These are phyloP conservation scores for Yueomyces sinensis DNA, from an alignment of 805 yeast genomes.

Conservation along the genomic window DNA sequence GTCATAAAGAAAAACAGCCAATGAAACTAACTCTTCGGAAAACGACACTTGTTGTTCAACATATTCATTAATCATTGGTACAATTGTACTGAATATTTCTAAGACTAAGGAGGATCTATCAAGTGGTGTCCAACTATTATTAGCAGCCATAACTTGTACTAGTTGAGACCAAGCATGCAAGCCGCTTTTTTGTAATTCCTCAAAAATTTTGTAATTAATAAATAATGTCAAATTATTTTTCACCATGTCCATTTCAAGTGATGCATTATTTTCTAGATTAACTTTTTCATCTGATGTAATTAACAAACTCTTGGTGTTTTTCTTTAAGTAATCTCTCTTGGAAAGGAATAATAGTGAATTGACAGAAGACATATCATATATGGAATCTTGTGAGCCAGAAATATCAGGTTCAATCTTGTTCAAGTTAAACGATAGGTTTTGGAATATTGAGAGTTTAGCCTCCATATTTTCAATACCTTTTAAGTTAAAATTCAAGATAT, in stretches of 20 bases:
- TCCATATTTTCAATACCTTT: neutral
- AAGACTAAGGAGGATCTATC: conserved; percentile 51
- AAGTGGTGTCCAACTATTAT: conserved; percentile 34
- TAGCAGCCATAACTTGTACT: conserved; percentile 59
- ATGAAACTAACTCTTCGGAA: conserved; percentile 65
- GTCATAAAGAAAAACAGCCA: conserved; percentile 59
- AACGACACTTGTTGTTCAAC: conserved; percentile 50
- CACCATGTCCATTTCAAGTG: conserved; percentile 5
- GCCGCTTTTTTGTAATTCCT: conserved; percentile 41
- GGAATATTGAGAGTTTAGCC: conserved; percentile 16
- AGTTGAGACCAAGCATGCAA: conserved; percentile 77
- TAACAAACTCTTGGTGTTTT: neutral
- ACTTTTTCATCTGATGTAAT: conserved; percentile 1
- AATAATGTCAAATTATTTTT: conserved; percentile 29
- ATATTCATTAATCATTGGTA: conserved; percentile 68
- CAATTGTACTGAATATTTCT: conserved; percentile 60
- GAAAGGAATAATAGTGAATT: conserved; percentile 25
- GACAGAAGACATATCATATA: conserved; percentile 32
- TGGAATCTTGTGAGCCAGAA: conserved; percentile 14
- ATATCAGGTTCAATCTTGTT: conserved; percentile 28
- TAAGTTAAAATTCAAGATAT: conserved; percentile 43
- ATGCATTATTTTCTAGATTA: conserved; percentile 6
- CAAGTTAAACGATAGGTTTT: conserved; percentile 27
- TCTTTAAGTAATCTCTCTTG: conserved; percentile 3
- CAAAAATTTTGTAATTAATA: conserved; percentile 34